Conservation (phyloP, 495 filamentous ascomycete genomes). For the Podospora pseudocomata region DNA sequence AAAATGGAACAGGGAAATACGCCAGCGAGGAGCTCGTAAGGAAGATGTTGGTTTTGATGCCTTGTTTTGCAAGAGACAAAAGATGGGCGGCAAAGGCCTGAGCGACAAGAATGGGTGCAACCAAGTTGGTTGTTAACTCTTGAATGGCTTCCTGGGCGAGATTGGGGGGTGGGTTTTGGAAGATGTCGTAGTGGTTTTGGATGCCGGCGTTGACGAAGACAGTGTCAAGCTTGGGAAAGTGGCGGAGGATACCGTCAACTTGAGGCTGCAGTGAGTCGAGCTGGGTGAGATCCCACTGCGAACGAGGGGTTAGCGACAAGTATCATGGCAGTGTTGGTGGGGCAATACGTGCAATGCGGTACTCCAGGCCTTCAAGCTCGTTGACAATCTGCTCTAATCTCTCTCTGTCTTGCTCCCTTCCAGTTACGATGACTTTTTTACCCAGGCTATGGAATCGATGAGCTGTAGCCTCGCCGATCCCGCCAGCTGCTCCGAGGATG, state of each 20-base stretch:
- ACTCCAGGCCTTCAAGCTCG: background rate
- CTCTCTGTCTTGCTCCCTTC: background rate
- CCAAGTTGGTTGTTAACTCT: background rate
- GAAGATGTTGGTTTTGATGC: background rate
- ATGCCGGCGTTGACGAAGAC: background rate
- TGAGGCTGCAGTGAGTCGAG: background rate
- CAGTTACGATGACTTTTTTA: background rate
- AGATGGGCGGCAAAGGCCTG: background rate
- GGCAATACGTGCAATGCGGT: background rate
- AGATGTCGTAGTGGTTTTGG: background rate
- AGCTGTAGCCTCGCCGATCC: background rate
- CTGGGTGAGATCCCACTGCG: background rate
- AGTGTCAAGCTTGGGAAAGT: background rate
- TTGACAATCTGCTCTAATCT: background rate
- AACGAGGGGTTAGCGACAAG: background rate
- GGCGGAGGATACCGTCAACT: background rate
- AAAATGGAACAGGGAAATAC: background rate
- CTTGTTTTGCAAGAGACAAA: background rate
- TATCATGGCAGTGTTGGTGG: background rate
- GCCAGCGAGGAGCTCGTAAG: background rate
- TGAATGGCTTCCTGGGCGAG: background rate
- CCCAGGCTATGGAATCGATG: background rate
- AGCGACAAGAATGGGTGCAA: background rate
- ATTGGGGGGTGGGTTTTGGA: background rate
- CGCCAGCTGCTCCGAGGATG: background rate